Evolutionary conservation across 805 yeast genomes (phyloP).

Genomic region (Tanozyma kutaoensis): DNA sequence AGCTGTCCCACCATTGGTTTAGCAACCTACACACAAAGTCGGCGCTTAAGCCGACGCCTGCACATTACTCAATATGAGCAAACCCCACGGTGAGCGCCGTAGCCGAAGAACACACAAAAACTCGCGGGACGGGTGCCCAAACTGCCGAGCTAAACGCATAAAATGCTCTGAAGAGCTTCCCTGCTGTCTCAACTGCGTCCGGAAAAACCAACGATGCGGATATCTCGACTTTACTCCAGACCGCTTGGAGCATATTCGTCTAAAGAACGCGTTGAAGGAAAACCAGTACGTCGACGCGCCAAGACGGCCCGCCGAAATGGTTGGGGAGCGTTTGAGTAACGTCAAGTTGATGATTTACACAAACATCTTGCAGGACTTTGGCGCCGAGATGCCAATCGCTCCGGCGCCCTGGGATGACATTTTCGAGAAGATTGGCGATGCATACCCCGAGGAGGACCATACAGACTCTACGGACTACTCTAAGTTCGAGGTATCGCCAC

Average conservation of each 20-base stretch:
- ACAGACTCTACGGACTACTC: too few species aligned
- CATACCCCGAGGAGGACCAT: not conserved
- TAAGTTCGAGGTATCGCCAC: too few species aligned
- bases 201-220: constrained; percentile 25
- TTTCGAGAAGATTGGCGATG: not conserved
- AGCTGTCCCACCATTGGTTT: too few species aligned
- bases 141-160: constrained; percentile 28
- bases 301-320: not conserved
- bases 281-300: constrained; percentile 1
- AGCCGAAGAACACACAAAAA: constrained; percentile 14
- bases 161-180: constrained; percentile 32
- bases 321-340: constrained; percentile 1
- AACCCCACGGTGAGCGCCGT: too few species aligned
- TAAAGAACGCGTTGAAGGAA: constrained; percentile 11
- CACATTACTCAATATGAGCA: too few species aligned
- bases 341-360: not conserved
- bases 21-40: too few species aligned
- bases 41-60: too few species aligned
- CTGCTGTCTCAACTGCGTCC: constrained; percentile 22
- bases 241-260: constrained; percentile 17
- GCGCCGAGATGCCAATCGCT: not conserved
- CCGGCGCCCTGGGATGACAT: not conserved
- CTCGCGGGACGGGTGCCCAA: constrained; percentile 24
- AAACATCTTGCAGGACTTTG: not conserved
- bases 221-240: constrained; percentile 28